Conservation (phyloP, 73 alveolate genomes). For the Symbiodinium pilosum region DNA sequence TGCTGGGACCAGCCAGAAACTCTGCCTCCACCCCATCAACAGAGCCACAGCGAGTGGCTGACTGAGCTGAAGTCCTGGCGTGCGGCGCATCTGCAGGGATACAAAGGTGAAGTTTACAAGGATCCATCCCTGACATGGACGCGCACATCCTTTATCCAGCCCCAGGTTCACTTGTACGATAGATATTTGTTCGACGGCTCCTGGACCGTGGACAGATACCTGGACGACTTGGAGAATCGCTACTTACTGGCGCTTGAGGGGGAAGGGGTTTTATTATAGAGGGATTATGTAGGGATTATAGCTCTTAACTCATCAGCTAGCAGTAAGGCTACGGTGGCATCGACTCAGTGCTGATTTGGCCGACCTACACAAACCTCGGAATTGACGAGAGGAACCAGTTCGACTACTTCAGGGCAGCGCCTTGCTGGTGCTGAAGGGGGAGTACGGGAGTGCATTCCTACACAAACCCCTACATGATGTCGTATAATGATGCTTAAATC, state of each 20-base stretch:
- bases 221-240: conserved; percentile 52
- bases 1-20: background rate
- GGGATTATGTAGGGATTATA: no score
- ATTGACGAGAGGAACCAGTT: conserved; percentile 84
- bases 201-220: conserved; percentile 70
- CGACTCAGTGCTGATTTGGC: conserved; percentile 84
- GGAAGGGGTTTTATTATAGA: no score
- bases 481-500: no score
- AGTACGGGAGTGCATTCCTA: no score
- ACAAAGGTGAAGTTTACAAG: conserved; percentile 21
- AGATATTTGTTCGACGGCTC: conserved; percentile 32
- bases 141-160: conserved; percentile 43
- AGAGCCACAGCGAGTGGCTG: conserved; percentile 19
- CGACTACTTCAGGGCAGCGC: conserved; percentile 70
- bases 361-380: conserved; percentile 76
- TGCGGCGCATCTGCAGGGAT: background rate
- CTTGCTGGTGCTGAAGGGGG: no score
- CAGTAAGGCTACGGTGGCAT: conserved; percentile 63
- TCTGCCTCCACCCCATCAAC: background rate
- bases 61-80: conserved; percentile 9
- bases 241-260: no score
- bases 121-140: conserved; percentile 54
- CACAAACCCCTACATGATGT: no score
- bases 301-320: conserved; percentile 39
- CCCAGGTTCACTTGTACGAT: conserved; percentile 61